These are phyloP conservation scores for Narthecium ossifragum DNA, from an alignment of 106 monocot species.

Conservation along the genomic window DNA sequence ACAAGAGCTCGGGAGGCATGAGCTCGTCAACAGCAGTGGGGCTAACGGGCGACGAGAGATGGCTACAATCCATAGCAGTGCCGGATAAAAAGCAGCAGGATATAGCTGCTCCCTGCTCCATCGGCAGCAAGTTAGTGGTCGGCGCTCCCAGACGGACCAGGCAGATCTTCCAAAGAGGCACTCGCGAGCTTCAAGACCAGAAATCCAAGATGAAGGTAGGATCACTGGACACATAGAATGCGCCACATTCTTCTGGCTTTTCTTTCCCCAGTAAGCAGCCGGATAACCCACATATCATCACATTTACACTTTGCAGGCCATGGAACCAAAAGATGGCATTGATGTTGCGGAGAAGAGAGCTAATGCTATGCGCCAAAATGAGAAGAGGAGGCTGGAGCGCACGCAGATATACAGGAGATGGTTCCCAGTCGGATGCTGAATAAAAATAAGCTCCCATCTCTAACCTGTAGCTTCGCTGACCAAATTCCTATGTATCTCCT, in stretches of 20 bases:
- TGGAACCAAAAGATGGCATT: conserved; percentile 7
- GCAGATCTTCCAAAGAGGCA: conserved; percentile 7
- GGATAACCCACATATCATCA: no score
- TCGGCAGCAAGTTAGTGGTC: neutral
- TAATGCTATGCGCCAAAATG: conserved; percentile 7
- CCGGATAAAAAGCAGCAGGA: neutral
- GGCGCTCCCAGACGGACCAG: neutral
- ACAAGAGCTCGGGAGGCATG: conserved; percentile 1
- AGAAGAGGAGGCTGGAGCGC: conserved; percentile 18
- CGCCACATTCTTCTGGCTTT: neutral
- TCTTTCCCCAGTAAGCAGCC: no score
- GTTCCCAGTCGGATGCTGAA: conserved; percentile 33
- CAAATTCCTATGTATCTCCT: neutral
- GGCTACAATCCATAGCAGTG: neutral
- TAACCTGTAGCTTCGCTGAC: neutral
- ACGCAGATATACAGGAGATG: conserved; percentile 18
- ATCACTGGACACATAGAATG: neutral
- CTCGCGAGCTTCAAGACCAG: conserved; percentile 4
- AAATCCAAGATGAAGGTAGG: neutral
- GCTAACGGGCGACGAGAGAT: neutral
- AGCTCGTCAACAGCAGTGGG: neutral
- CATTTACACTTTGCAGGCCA: neutral
- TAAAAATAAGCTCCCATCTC: neutral
- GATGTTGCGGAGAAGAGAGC: conserved; percentile 16
- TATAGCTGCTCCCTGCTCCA: neutral